phyloP scores from a whole-genome alignment of 1,284 basidiomycete genomes.

The Naganishia albida region DNA sequence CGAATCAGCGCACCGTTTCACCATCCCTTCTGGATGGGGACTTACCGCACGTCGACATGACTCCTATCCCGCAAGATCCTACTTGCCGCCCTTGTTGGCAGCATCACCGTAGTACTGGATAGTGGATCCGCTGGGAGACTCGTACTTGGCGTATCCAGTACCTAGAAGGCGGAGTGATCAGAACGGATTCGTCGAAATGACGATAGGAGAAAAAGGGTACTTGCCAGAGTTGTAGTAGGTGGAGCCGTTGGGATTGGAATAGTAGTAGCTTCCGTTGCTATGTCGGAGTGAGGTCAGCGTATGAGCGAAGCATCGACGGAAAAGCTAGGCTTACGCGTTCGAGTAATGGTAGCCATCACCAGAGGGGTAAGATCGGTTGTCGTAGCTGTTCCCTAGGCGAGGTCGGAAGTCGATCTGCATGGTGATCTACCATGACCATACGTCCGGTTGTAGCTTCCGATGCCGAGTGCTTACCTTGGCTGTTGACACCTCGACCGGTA shows the following conservation, averaged over 20 bases:
- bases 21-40: no score
- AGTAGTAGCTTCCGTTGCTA: constrained; percentile 62
- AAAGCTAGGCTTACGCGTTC: constrained; percentile 11
- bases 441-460: no score
- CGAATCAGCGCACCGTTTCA: no score
- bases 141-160: constrained; percentile 59
- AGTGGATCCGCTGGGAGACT: constrained; percentile 57
- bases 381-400: constrained; percentile 19
- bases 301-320: not conserved
- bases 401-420: not conserved
- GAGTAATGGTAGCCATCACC: constrained; percentile 30
- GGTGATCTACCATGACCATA: no score
- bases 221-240: constrained; percentile 60
- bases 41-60: no score
- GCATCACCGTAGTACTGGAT: constrained; percentile 35
- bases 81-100: constrained; percentile 28
- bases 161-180: constrained; percentile 44
- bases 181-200: not conserved
- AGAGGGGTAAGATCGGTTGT: constrained; percentile 25
- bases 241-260: constrained; percentile 63
- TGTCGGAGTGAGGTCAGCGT: not conserved
- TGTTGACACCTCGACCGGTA: constrained; percentile 19
- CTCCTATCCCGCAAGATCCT: not conserved
- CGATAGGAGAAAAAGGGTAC: not conserved
- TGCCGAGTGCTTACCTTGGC: constrained; percentile 3